Base-by-base conservation (phyloP, 352 stramenopile species). In the Phytophthora idaei region DNA sequence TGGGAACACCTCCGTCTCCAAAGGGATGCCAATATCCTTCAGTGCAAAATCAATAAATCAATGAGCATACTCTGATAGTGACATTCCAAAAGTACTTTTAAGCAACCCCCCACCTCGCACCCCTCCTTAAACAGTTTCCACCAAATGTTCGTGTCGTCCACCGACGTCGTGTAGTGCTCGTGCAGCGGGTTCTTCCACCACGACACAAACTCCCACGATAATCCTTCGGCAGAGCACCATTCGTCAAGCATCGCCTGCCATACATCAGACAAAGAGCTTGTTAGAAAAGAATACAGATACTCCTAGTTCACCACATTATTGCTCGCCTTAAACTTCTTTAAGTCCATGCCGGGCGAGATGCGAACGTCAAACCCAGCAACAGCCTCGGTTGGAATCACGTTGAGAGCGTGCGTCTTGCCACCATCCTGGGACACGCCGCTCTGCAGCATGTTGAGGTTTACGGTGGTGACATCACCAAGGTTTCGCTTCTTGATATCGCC, bases 381-480 rank as follows among this genome's bases (percentile, higher is more conserved):
- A 4, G 95, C 96, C 36, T 92, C 72, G 0, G 89, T 96, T 29
- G 96, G 96, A 31, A 99, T 96, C 36, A 97, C 94, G 62, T 99
- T 99, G 59, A 98, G 90, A 2, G 92, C 91, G 72, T 86, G 98
- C 7, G 84, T 92, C 44, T 89, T 73, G 56, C 95, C 83, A 6
- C 86, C 89, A 28, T 94, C 84, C 21, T 75, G 69, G 49, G 80
- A 77, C 5, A 99, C 92, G 36, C 95, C 95, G 17, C 86, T 91
- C 73, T 97, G 70, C 17, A 99, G 76, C 52, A 96, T 89, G 11
- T 95, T 99, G 41, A 98, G 85, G 75, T 98, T 99, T 46, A 99
- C 72, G 11, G 90, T 98, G 4, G 96, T 98, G 4, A 99, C 95
- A 71, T 99, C 96, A 11, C 96, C 96, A 27, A 99, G 69, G 37